Evolutionary conservation across 257 asterid genomes (phyloP).

Genomic region (Nicotiana tomentosiformis): DNA sequence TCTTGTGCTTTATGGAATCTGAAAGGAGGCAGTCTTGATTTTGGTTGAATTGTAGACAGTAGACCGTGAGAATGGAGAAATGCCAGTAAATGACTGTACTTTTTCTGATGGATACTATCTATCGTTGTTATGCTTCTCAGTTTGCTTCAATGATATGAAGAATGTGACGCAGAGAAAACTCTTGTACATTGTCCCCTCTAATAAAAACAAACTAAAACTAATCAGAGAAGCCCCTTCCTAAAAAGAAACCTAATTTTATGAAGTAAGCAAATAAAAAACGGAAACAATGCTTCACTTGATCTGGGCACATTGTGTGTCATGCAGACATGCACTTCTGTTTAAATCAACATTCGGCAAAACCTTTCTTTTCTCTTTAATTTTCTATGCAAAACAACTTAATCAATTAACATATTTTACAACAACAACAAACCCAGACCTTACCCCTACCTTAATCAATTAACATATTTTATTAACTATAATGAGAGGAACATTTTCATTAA

Average conservation of each 20-base stretch:
- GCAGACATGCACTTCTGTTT: neutral
- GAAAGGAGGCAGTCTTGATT: neutral
- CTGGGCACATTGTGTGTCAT: neutral
- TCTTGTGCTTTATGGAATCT: neutral
- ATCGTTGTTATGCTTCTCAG: neutral
- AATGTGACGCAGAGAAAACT: neutral
- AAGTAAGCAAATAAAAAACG: neutral
- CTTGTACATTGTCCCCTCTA: neutral
- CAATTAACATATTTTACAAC: neutral
- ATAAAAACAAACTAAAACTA: neutral
- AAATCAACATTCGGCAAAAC: neutral
- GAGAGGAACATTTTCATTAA: neutral
- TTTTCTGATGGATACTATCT: neutral
- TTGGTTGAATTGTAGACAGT: neutral
- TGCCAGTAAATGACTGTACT: neutral
- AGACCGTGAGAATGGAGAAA: neutral
- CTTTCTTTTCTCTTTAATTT: neutral
- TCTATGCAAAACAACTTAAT: neutral
- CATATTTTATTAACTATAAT: neutral
- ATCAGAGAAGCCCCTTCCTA: neutral
- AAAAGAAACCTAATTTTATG: neutral
- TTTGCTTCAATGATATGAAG: neutral
- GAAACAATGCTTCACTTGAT: neutral
- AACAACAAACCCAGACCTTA: no score
- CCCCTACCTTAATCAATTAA: neutral